Evolutionary conservation across 371 early-diverging fungal genomes (phyloP).

Genomic region (Lichtheimia corymbifera): DNA sequence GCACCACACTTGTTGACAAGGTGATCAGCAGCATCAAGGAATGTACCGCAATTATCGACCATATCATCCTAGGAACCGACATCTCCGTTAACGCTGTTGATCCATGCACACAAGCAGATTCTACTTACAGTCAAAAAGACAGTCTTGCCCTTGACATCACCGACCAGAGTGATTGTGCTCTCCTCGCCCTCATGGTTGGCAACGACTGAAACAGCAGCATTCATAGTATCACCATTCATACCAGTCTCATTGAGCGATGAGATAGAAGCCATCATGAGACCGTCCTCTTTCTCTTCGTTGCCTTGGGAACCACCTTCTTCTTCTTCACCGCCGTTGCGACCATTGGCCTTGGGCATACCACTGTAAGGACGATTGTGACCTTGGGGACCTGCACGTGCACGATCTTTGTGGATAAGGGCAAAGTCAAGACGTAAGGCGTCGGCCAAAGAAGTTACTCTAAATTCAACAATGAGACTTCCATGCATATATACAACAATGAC

Average conservation of each 20-base stretch:
- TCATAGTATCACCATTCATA: constrained; percentile 41
- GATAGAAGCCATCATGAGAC: constrained; percentile 39
- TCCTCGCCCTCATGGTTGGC: constrained; percentile 56
- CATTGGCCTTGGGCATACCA: constrained; percentile 52
- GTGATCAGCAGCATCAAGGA: constrained; percentile 91
- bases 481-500: not conserved
- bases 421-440: constrained; percentile 93
- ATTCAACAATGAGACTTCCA: not conserved
- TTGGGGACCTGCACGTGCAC: constrained; percentile 64
- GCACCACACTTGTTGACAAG: constrained; percentile 85
- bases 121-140: constrained; percentile 83
- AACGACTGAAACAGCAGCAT: constrained; percentile 53
- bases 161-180: constrained; percentile 81
- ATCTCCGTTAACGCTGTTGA: not conserved
- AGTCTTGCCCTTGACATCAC: constrained; percentile 89
- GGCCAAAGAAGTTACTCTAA: constrained; percentile 92
- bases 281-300: constrained; percentile 29
- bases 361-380: constrained; percentile 54
- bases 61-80: constrained; percentile 76
- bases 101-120: too few species aligned
- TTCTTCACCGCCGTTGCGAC: constrained; percentile 35
- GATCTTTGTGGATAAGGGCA: constrained; percentile 93
- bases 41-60: constrained; percentile 85
- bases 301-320: constrained; percentile 32
- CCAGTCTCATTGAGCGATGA: constrained; percentile 47